Percentiles rank a stretch among this genome's conserved stretches.
These are phyloP conservation scores for Metarhizium robertsii DNA, from an alignment of 2,329 filamentous ascomycete species.

Conservation along the genomic window DNA sequence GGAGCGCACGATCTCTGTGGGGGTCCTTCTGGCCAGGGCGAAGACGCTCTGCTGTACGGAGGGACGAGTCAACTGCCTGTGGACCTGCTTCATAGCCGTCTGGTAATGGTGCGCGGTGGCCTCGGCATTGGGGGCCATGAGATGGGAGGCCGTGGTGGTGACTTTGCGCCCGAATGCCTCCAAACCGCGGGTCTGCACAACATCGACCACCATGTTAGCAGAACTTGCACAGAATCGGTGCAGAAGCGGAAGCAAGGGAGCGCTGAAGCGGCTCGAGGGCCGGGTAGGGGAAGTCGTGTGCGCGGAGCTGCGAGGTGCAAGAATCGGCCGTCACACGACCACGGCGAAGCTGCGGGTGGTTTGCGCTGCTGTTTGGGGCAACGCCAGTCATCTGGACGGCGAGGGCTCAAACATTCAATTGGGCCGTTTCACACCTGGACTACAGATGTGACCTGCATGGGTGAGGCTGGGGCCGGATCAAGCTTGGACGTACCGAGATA, in stretches of 20 bases:
- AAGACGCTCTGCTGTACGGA: slow-evolving; percentile 83
- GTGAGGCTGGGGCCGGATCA: background rate
- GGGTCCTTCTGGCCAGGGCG: slow-evolving; percentile 79
- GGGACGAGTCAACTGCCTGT: slow-evolving; percentile 79
- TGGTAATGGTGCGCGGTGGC: slow-evolving; percentile 63
- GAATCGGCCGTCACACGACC: slow-evolving; percentile 20
- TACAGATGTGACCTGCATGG: background rate
- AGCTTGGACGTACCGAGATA: slow-evolving; percentile 24
- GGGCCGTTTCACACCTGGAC: no score
- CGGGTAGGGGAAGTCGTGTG: background rate
- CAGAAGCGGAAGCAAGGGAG: slow-evolving; percentile 1
- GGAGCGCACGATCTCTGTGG: slow-evolving; percentile 87
- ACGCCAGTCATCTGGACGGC: background rate
- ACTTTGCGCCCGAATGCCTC: slow-evolving; percentile 94
- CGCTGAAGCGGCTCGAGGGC: background rate
- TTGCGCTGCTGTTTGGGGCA: no score
- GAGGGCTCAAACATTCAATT: no score
- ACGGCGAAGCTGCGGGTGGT: background rate
- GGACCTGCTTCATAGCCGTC: slow-evolving; percentile 77
- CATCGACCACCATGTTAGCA: slow-evolving; percentile 8
- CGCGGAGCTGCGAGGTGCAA: background rate
- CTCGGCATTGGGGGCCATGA: slow-evolving; percentile 60
- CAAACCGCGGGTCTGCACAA: slow-evolving; percentile 65
- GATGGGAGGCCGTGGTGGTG: slow-evolving; percentile 81
- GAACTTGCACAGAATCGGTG: background rate